Base-by-base conservation (phyloP, 805 yeast species). In the Myxozyma geophila region DNA sequence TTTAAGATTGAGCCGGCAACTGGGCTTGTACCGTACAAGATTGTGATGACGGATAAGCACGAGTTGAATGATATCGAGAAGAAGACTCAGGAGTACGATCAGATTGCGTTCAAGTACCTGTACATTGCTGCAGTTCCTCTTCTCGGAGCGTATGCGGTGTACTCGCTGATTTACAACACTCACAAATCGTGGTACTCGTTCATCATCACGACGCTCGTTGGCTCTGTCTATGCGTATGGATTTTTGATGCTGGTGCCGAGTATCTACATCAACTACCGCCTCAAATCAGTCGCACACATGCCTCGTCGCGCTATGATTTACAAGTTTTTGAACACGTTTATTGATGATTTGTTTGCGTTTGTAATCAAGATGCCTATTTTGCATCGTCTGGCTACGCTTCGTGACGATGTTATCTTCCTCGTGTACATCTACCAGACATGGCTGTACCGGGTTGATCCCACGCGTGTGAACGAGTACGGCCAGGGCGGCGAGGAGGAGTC, bases 111-210 rank as follows among this genome's bases (percentile, higher is more conserved):
- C 74, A 72, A 75, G 64, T 78, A 77, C 54, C 61, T 78, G 64
- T 76, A 76, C 60, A 70, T 73, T 67, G 75, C 72, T 8, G 76
- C 79, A 2, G 74, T 70, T 15, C 81, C 81, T n/a, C 65, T 79
- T 36, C 62, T 78, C 7, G 56, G 70, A 4, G 77, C 78, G 0
- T 78, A 79, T 61, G 76, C 80, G 0, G 70, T 70, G 7, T 78
- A 77, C 66, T 75, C 80, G 1, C 64, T 78, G 51, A 48, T 76
- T 37, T 77, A 78, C 62, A 75, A 76, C 58, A 77, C 77, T 17
- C 75, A 77, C 67, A 78, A 77, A 66, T 78, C 81, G 8, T 78
- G 81, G 81, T 77, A 77, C 68, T 78, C 80, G 7, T 79, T 78
- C 63, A 70, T 76, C 28, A 74, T 78, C 51, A 72, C 78, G 1